Evolutionary conservation across 176 grass and related monocot genomes (phyloP).

Genomic region (Aechmea fasciata): DNA sequence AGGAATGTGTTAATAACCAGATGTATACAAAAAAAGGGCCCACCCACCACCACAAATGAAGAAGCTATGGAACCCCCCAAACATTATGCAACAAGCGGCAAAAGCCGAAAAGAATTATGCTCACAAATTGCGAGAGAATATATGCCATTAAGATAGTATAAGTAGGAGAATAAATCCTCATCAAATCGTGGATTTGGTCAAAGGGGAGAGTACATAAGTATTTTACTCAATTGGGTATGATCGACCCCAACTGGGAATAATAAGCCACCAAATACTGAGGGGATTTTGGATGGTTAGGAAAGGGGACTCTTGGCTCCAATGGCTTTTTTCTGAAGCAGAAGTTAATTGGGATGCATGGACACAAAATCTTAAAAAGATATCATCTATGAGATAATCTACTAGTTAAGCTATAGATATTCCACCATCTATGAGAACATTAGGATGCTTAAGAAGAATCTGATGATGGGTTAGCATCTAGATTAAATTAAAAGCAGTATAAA

Average conservation of each 20-base stretch:
- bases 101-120: background rate
- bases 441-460: background rate
- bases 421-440: background rate
- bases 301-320: background rate
- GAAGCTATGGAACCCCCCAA: background rate
- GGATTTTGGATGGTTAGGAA: background rate
- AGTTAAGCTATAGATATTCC: background rate
- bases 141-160: background rate
- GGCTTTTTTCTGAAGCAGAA: background rate
- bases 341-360: background rate
- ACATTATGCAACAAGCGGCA: background rate
- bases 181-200: background rate
- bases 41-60: background rate
- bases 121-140: constrained; percentile 3
- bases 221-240: background rate
- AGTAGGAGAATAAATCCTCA: background rate
- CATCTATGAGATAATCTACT: background rate
- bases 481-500: background rate
- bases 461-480: background rate
- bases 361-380: constrained; percentile 1
- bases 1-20: background rate
- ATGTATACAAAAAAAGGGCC: background rate
- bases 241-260: background rate
- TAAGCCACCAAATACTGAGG: background rate
- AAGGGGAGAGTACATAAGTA: background rate